Base-by-base conservation (phyloP, 2,329 filamentous ascomycete species). In the Penicillium corylophilum region DNA sequence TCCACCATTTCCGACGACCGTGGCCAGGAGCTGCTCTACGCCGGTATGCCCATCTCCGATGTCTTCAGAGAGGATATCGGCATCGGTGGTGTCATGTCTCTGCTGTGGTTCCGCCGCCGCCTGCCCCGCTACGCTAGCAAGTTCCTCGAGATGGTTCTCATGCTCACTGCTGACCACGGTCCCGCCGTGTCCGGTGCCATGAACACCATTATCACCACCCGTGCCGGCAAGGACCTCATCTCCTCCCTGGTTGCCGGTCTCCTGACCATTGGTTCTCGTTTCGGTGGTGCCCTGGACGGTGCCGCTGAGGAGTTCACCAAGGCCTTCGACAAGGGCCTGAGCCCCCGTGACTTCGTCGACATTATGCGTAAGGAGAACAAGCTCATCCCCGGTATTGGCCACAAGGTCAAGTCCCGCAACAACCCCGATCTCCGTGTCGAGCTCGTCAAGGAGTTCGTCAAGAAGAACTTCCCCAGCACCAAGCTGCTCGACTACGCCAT, bases 161-260 rank as follows among this genome's bases (percentile, higher is more conserved):
- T 99, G 94, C 86, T 99, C 71, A 99, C 94, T 71, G 94, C 94
- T 67, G 94, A 99, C 73, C 94, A 99, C 86, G 94, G 94, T 78
- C 94, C 94, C 48, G 94, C 94, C 67, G 94, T 99, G 66, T 99
- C 94, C 66, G 94, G 94, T 84, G 94, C 94, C 76, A 99, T 99
- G 94, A 99, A 99, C 87, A 99, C 94, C 74, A 99, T 99, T 75
- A 97, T 99, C 75, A 99, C 94, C 59, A 99, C 94, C 54, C 90
- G 94, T 89, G 94, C 94, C 59, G 94, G 94, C 75, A 99, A 99
- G 84, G 94, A 99, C 74, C 81, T 99, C 64, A 97, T 99, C 81
- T 92, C 87, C 68, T 89, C 94, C 43, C 84, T 99, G 59, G 94
- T 99, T 51, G 89, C 89, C 67, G 94, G 94, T 90, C 89, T 99